Conservation (phyloP, 495 filamentous ascomycete species). For the Xylaria telfairii region DNA sequence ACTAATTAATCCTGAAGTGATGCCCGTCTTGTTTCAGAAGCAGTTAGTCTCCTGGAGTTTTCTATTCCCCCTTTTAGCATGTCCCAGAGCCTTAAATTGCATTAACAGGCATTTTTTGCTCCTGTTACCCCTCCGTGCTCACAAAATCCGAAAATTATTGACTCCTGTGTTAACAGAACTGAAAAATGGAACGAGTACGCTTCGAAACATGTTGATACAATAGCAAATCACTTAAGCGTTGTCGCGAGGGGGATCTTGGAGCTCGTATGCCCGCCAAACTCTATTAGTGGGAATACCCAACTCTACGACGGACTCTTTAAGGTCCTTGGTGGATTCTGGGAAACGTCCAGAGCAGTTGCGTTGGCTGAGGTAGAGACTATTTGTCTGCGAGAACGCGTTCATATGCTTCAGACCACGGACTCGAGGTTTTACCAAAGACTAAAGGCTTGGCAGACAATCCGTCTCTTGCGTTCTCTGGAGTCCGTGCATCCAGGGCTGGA, state of each 20-base stretch:
- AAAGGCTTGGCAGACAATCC: slow-evolving; percentile 20
- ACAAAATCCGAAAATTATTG: too few species aligned
- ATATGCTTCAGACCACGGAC: slow-evolving; percentile 34
- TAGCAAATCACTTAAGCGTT: slow-evolving; percentile 18
- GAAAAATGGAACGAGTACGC: slow-evolving; percentile 29
- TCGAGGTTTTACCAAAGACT: slow-evolving; percentile 26
- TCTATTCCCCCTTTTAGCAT: too few species aligned
- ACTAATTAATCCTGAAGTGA: background rate
- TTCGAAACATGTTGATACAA: slow-evolving; percentile 42
- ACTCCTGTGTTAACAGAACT: too few species aligned
- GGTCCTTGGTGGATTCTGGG: background rate
- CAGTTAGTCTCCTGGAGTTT: too few species aligned
- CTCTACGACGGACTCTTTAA: background rate
- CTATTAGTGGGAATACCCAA: background rate
- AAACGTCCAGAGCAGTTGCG: background rate
- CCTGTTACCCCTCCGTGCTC: too few species aligned
- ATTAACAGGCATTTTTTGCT: too few species aligned
- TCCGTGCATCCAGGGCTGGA: background rate
- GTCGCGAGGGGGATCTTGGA: background rate
- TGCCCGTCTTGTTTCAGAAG: background rate
- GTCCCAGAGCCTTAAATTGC: too few species aligned
- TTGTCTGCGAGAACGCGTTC: slow-evolving; percentile 11
- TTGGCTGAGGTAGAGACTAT: background rate
- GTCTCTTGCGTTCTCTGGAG: slow-evolving; percentile 6
- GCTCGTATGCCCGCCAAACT: background rate